Conservation (phyloP, 495 filamentous ascomycete species). For the Penicillium pulvis region DNA sequence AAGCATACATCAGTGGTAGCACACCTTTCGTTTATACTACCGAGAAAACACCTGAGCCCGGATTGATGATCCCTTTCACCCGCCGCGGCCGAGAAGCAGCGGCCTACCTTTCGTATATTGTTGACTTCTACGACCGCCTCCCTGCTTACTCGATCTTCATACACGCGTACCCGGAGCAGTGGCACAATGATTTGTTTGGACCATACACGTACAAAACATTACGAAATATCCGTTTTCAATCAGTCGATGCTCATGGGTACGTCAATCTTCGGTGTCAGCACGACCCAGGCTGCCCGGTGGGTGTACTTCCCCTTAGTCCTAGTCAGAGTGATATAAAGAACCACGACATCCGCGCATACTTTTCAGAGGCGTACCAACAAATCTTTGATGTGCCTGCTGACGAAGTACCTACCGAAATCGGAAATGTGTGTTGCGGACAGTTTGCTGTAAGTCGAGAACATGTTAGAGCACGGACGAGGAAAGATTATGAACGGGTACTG, state of each 20-base stretch:
- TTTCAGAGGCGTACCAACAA: constrained; percentile 37
- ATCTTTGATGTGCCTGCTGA: constrained; percentile 30
- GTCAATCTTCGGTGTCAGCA: constrained; percentile 46
- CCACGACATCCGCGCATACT: constrained; percentile 38
- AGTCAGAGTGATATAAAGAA: constrained; percentile 37
- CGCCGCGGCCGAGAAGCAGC: constrained; percentile 42
- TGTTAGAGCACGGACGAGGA: constrained; percentile 38
- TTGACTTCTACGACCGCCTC: constrained; percentile 41
- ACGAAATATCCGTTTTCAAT: constrained; percentile 34
- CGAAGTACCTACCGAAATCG: constrained; percentile 40
- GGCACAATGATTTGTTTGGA: constrained; percentile 49
- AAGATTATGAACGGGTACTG: constrained; percentile 47
- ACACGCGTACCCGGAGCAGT: constrained; percentile 42
- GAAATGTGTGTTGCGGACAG: constrained; percentile 52
- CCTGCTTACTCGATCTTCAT: constrained; percentile 43
- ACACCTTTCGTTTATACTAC: constrained; percentile 43
- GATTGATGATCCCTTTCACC: constrained; percentile 34
- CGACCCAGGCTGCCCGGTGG: constrained; percentile 40
- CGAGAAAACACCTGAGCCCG: constrained; percentile 31
- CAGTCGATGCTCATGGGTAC: constrained; percentile 43
- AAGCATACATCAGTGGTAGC: constrained; percentile 15
- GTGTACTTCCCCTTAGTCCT: constrained; percentile 32
- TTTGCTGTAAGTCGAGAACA: constrained; percentile 49
- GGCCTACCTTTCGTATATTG: constrained; percentile 44
- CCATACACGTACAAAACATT: constrained; percentile 31